Evolutionary conservation across 2,329 filamentous ascomycete genomes (phyloP).

Genomic region (Parafenestella ontariensis): DNA sequence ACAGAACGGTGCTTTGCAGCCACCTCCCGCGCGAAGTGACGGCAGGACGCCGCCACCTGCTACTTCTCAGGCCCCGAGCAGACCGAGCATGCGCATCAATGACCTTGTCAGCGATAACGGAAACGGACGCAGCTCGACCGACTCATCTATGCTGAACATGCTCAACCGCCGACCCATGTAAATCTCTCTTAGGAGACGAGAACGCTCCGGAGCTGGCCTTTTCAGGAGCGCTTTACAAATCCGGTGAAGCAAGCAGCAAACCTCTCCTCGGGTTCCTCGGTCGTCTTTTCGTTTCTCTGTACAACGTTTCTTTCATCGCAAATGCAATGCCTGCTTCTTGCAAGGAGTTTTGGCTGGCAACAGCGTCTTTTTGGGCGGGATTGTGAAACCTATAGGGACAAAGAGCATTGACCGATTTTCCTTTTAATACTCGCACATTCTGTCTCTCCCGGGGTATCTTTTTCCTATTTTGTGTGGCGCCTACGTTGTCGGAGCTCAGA

Average conservation of each 20-base stretch:
- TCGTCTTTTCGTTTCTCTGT: conserved; percentile 26
- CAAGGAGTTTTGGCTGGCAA: conserved; percentile 24
- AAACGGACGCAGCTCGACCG: conserved; percentile 49
- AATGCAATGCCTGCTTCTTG: conserved; percentile 17
- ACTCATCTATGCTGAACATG: conserved; percentile 54
- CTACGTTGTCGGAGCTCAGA: not conserved
- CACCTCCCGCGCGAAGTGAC: conserved; percentile 45
- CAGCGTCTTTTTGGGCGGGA: conserved; percentile 31
- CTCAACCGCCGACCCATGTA: conserved; percentile 51
- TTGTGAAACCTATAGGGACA: conserved; percentile 29
- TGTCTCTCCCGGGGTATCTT: conserved; percentile 16
- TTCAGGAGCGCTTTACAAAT: conserved; percentile 26
- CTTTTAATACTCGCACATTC: conserved; percentile 18
- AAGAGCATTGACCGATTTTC: conserved; percentile 26
- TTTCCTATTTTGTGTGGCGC: not conserved
- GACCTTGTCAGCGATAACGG: conserved; percentile 50
- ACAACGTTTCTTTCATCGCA: conserved; percentile 25
- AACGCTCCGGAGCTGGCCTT: conserved; percentile 41
- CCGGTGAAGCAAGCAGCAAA: conserved; percentile 15
- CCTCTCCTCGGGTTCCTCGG: conserved; percentile 1
- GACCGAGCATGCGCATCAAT: conserved; percentile 53
- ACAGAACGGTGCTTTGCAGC: conserved; percentile 40
- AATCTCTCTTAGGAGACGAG: conserved; percentile 12
- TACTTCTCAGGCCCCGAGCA: conserved; percentile 38
- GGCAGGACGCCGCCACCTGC: conserved; percentile 51